phyloP scores from a whole-genome alignment of 495 filamentous ascomycete species.

The Aspergillus carlsbadensis region DNA sequence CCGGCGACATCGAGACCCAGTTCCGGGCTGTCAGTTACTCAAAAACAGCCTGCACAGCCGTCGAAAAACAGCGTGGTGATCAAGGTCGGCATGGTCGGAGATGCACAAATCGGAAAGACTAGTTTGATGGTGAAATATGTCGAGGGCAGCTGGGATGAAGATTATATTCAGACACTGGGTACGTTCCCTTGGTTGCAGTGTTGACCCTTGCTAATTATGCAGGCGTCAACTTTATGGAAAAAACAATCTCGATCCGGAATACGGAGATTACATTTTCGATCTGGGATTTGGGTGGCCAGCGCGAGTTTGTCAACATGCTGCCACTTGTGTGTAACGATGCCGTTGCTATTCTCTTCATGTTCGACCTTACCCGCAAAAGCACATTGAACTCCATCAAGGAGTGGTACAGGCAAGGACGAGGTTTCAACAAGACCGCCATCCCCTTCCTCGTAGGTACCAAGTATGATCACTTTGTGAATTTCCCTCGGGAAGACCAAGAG shows the following conservation, averaged over 20 bases:
- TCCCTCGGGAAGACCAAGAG: slow-evolving; percentile 94
- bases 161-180: slow-evolving; percentile 98
- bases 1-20: slow-evolving; percentile 49
- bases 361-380: slow-evolving; percentile 95
- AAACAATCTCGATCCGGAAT: slow-evolving; percentile 98
- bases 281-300: slow-evolving; percentile 97
- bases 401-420: slow-evolving; percentile 96
- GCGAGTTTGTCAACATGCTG: slow-evolving; percentile 99
- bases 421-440: slow-evolving; percentile 99
- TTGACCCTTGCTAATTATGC: neutral
- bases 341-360: slow-evolving; percentile 98
- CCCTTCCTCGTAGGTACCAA: slow-evolving; percentile 96
- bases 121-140: slow-evolving; percentile 99
- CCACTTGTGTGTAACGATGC: slow-evolving; percentile 98
- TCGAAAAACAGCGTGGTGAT: slow-evolving; percentile 90
- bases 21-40: slow-evolving; percentile 47
- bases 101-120: slow-evolving; percentile 98
- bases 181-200: slow-evolving; percentile 20
- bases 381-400: slow-evolving; percentile 99
- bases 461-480: slow-evolving; percentile 99
- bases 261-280: slow-evolving; percentile 99
- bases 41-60: slow-evolving; percentile 40
- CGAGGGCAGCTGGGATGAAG: slow-evolving; percentile 98
- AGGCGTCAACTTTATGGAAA: slow-evolving; percentile 99
- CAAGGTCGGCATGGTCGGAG: slow-evolving; percentile 99